These are phyloP conservation scores for Yamadazyma dendronema DNA, from an alignment of 1,139 yeast species.

Conservation along the genomic window DNA sequence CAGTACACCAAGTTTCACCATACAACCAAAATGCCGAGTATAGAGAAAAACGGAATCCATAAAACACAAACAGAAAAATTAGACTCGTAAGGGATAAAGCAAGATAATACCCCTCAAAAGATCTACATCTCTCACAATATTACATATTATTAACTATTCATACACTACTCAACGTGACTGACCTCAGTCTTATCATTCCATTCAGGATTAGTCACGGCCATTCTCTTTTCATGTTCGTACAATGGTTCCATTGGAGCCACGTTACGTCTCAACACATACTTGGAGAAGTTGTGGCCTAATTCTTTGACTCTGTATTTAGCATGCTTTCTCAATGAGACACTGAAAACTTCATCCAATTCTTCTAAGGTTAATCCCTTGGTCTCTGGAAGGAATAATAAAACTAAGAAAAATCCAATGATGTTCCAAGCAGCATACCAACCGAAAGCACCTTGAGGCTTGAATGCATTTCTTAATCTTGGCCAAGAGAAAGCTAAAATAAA, in stretches of 20 bases:
- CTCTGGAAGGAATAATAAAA: slow-evolving; percentile 66
- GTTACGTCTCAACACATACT: slow-evolving; percentile 38
- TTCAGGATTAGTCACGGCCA: slow-evolving; percentile 58
- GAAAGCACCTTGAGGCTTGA: slow-evolving; percentile 81
- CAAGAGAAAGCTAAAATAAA: slow-evolving; percentile 79
- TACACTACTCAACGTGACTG: slow-evolving; percentile 40
- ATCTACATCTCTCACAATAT: too few relatives aligned
- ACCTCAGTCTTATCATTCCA: slow-evolving; percentile 61
- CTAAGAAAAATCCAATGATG: slow-evolving; percentile 67
- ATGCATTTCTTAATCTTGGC: slow-evolving; percentile 68
- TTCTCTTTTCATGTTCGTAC: slow-evolving; percentile 48
- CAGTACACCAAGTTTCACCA: too few relatives aligned
- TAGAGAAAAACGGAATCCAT: too few relatives aligned
- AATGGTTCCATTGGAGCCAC: slow-evolving; percentile 54
- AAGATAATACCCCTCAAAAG: too few relatives aligned
- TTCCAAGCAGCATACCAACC: slow-evolving; percentile 92
- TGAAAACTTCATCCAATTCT: slow-evolving; percentile 70
- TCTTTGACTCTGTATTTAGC: slow-evolving; percentile 54
- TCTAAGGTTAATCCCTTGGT: slow-evolving; percentile 69
- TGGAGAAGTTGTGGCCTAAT: slow-evolving; percentile 43
- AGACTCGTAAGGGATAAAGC: too few relatives aligned
- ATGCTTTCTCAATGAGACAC: slow-evolving; percentile 53
- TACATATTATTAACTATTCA: slow-evolving; percentile 3
- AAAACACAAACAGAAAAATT: too few relatives aligned
- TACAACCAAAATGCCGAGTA: too few relatives aligned